Evolutionary conservation across 2,329 filamentous ascomycete species (phyloP).

Genomic region (Cladosporium sp.): DNA sequence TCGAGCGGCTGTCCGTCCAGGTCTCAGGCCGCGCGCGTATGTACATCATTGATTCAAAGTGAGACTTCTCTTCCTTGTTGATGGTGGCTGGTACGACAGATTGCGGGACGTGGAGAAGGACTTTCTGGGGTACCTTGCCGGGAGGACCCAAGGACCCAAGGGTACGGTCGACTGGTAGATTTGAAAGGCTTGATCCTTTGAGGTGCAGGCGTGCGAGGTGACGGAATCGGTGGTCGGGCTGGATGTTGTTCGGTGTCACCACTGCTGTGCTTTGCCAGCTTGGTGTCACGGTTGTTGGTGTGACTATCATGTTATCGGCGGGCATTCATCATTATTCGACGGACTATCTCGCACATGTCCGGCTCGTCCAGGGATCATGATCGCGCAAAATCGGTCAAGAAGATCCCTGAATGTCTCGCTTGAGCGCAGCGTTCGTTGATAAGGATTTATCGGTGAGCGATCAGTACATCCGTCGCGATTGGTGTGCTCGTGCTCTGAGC

Average conservation of each 20-base stretch:
- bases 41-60: neutral
- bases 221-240: neutral
- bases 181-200: conserved; percentile 1
- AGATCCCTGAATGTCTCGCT: no score
- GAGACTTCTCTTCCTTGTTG: neutral
- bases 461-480: no score
- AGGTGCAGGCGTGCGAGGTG: neutral
- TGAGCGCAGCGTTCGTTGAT: no score
- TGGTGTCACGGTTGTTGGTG: neutral
- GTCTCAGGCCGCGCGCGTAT: neutral
- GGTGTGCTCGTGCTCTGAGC: no score
- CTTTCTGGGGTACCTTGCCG: neutral
- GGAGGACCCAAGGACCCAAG: neutral
- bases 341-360: neutral
- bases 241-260: neutral
- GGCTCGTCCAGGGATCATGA: neutral
- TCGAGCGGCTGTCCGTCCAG: no score
- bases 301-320: neutral
- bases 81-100: neutral
- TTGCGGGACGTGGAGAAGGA: neutral
- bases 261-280: neutral
- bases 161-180: neutral
- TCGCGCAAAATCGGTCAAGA: neutral
- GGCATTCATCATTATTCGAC: no score
- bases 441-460: no score